Evolutionary conservation across 345 rosid genomes (phyloP), one percentile per base, ranked within the genome.

Genomic region (Linum trigynum): DNA sequence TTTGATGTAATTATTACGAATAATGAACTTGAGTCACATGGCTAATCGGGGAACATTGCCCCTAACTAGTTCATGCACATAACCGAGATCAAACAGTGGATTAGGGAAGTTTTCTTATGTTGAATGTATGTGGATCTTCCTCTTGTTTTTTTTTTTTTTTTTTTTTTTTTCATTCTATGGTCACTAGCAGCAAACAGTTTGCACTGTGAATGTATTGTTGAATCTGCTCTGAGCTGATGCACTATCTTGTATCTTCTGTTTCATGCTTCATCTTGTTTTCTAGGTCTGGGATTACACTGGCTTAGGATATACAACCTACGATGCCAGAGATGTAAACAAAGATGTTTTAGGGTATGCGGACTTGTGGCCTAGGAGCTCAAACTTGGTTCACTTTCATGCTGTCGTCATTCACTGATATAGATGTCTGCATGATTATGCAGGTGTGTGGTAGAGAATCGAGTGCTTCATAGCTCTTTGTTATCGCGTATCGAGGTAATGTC

Each of bases 231-330:
- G n/a, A 9, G 10, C 53, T 48, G 53, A 3, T 48, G 61, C 43
- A 23, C 2, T 7, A 50, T 16, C 32, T 23, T 23, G 32, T 23
- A 57, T 55, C 45, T 32, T 65, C 59, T 3, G 32, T 17, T 45
- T 8, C 50, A 16, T 42, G 48, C 67, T 9, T 36, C 45, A 3
- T 71, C 7, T 62, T 32, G 36, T 79, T 65, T 42, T 75, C 55
- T 72, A 90, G 98, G 97, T 90, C 41, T 90, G 98, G 98, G 98
- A 92, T 76, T 85, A 90, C 80, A 88, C 98, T 53, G 97, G 98
- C 76, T 74, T 86, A 64, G 97, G 96, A 72, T 92, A 80, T 72
- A 82, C 96, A 72, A 82, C 77, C 76, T 92, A 90, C 71, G 72
- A 75, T 81, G 91, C 98, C 58, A 85, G 79, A 69, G 97, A 92